phyloP scores from a whole-genome alignment of 1,284 basidiomycete genomes.

The Ganoderma sinense region DNA sequence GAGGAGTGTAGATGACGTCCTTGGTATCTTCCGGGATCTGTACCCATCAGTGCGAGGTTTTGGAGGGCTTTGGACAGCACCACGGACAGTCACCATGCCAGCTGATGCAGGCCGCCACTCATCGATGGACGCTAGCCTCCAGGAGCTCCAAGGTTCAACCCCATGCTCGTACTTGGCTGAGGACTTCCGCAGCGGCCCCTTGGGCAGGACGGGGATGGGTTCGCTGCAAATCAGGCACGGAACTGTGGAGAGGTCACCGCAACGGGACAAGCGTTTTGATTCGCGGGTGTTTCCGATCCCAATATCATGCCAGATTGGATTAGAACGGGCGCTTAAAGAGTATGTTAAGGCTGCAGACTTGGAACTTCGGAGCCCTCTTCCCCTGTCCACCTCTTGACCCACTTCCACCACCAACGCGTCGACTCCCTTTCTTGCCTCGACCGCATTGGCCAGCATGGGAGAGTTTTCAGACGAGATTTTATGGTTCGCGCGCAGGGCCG shows the following conservation, averaged over 20 bases:
- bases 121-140: background rate
- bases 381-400: background rate
- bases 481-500: conserved; percentile 13
- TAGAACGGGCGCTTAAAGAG: background rate
- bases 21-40: background rate
- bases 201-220: background rate
- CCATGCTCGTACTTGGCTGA: background rate
- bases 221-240: background rate
- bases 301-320: background rate
- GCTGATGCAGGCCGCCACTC: background rate
- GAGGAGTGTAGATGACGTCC: background rate
- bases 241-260: background rate
- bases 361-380: background rate
- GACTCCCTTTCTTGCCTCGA: background rate
- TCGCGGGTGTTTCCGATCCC: background rate
- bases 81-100: background rate
- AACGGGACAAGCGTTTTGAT: background rate
- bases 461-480: conserved; percentile 20
- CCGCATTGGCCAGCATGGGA: conserved; percentile 12
- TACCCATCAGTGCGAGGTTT: background rate
- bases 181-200: background rate
- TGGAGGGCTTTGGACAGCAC: background rate
- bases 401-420: background rate
- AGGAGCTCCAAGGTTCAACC: background rate
- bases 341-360: background rate